phyloP scores from a whole-genome alignment of 768 basidiomycete genomes.

The Hydnomerulius pinastri region DNA sequence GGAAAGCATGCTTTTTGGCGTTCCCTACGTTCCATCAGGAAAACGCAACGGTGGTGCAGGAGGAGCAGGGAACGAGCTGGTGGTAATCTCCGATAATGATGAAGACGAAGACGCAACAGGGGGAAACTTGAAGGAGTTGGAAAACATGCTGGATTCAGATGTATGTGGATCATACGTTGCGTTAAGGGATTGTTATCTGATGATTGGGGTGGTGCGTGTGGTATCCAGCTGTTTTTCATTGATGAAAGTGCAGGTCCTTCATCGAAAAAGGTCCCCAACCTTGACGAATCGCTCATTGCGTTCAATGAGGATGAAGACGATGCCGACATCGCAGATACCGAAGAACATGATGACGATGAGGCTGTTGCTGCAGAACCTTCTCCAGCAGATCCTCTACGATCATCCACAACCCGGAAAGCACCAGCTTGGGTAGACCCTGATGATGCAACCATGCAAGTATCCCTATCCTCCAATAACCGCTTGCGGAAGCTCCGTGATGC shows the following conservation, averaged over 20 bases:
- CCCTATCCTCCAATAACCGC: conserved; percentile 60
- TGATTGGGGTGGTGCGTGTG: conserved; percentile 14
- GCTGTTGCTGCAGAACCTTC: conserved; percentile 14
- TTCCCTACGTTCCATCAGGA: conserved; percentile 46
- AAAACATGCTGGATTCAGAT: conserved; percentile 72
- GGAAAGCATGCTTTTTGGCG: conserved; percentile 76
- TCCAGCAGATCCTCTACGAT: conserved; percentile 18
- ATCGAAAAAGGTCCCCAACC: conserved; percentile 9
- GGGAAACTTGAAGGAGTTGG: conserved; percentile 50
- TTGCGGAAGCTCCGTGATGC: conserved; percentile 84
- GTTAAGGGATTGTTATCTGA: conserved; percentile 4
- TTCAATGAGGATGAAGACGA: conserved; percentile 34
- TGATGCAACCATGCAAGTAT: conserved; percentile 60
- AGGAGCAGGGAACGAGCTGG: conserved; percentile 26
- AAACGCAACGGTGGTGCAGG: conserved; percentile 22
- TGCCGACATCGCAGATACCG: conserved; percentile 14
- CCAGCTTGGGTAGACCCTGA: conserved; percentile 89
- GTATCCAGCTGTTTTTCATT: conserved; percentile 72
- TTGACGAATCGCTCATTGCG: conserved; percentile 9
- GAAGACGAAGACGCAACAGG: conserved; percentile 30
- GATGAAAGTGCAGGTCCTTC: conserved; percentile 51
- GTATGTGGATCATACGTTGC: conserved; percentile 44
- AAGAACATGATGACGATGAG: conserved; percentile 11
- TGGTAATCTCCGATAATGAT: conserved; percentile 32
- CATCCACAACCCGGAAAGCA: conserved; percentile 43